Conservation (phyloP, 192 early-diverging fungal genomes). For the Rhizoclosmatium sp. region DNA sequence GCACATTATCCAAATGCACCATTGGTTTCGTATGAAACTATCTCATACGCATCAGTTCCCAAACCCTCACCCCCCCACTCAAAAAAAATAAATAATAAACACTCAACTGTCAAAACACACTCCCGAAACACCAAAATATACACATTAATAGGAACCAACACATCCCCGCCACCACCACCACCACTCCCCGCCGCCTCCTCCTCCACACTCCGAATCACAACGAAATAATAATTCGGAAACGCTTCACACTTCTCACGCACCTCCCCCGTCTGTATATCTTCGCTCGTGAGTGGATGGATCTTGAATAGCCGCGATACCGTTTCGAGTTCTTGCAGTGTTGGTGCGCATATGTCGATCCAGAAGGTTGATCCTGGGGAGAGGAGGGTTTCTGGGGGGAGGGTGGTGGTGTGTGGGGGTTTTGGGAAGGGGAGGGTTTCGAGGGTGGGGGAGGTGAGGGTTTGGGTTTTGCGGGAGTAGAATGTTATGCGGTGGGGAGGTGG, state of each 20-base stretch:
- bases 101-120: slow-evolving; percentile 59
- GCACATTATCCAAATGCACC: slow-evolving; percentile 82
- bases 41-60: not conserved
- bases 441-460: slow-evolving; percentile 17
- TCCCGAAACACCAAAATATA: slow-evolving; percentile 60
- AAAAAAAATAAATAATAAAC: not conserved
- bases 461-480: slow-evolving; percentile 21
- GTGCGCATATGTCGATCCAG: slow-evolving; percentile 58
- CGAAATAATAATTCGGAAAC: slow-evolving; percentile 90
- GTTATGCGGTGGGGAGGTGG: not conserved
- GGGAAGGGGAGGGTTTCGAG: slow-evolving; percentile 43
- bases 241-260: slow-evolving; percentile 92
- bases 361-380: slow-evolving; percentile 30
- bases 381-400: not conserved
- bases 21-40: slow-evolving; percentile 84
- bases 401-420: not conserved
- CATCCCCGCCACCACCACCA: slow-evolving; percentile 37
- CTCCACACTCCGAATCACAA: slow-evolving; percentile 74
- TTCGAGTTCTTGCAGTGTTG: slow-evolving; percentile 49
- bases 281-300: slow-evolving; percentile 87
- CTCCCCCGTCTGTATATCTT: slow-evolving; percentile 88
- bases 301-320: slow-evolving; percentile 61
- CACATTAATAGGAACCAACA: slow-evolving; percentile 61
- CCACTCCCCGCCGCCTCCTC: not conserved
- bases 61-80: not conserved